These are phyloP conservation scores for Phytopythium cucurbitacearum DNA, from an alignment of 352 stramenopile genomes.

Conservation along the genomic window DNA sequence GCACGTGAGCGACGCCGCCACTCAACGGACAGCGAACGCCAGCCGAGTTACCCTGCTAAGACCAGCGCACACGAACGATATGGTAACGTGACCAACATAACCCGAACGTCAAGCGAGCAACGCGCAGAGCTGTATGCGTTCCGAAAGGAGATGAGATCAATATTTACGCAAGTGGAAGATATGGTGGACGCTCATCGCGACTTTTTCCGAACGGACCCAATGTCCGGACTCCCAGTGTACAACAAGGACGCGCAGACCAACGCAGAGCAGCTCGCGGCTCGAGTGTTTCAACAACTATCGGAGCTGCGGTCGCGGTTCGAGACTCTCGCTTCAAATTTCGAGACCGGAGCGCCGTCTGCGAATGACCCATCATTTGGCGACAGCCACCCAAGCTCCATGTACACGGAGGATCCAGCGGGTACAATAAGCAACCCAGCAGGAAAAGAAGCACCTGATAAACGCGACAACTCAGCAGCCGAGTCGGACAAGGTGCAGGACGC, in stretches of 20 bases:
- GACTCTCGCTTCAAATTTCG: conserved; percentile 22
- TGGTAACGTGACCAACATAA: no score
- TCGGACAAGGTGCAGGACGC: neutral
- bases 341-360: neutral
- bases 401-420: no score
- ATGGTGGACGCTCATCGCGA: conserved; percentile 62
- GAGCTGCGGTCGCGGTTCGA: conserved; percentile 34
- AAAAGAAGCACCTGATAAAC: no score
- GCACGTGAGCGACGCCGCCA: no score
- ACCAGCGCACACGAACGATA: no score
- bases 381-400: neutral
- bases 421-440: no score
- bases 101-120: conserved; percentile 11
- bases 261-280: conserved; percentile 22
- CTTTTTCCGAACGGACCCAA: conserved; percentile 49
- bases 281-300: conserved; percentile 44
- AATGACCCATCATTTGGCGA: neutral
- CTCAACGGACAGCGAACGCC: no score
- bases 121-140: conserved; percentile 60
- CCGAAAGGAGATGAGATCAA: conserved; percentile 53
- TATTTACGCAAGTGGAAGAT: conserved; percentile 53
- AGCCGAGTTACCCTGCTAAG: no score
- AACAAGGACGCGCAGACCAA: conserved; percentile 19
- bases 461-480: neutral
- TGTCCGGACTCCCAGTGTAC: conserved; percentile 28